These are phyloP conservation scores for Phytophthora tubulina DNA, from an alignment of 352 stramenopile genomes.

Conservation along the genomic window DNA sequence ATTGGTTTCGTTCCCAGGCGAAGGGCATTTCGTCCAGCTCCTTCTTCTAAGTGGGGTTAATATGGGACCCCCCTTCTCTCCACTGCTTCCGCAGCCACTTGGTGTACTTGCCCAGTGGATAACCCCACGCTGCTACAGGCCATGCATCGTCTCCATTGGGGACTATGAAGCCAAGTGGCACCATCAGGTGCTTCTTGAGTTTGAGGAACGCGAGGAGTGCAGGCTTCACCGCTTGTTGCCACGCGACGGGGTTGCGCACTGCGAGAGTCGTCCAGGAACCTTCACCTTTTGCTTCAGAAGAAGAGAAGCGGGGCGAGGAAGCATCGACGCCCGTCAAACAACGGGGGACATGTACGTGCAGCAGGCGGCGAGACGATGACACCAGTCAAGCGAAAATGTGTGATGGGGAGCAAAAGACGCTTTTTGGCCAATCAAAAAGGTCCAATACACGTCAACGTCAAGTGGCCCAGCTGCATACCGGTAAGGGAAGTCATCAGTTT, in stretches of 20 bases:
- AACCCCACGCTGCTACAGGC: background rate
- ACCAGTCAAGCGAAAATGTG: no score
- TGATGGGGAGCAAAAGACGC: no score
- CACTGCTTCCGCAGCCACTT: conserved; percentile 3
- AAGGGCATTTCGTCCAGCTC: conserved; percentile 41
- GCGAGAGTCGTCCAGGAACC: conserved; percentile 8
- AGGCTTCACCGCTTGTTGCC: conserved; percentile 2
- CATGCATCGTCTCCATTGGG: background rate
- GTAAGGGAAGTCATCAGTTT: no score
- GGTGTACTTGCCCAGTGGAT: background rate
- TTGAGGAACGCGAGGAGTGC: conserved; percentile 2
- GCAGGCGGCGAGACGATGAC: no score
- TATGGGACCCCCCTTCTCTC: background rate
- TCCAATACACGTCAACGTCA: no score
- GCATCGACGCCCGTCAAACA: no score
- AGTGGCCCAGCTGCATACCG: no score
- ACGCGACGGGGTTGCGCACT: conserved; percentile 2
- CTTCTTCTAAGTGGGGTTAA: conserved; percentile 17
- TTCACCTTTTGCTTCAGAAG: no score
- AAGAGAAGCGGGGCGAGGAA: no score
- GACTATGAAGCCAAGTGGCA: conserved; percentile 3
- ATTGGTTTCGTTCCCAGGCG: conserved; percentile 31
- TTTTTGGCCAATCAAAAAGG: no score
- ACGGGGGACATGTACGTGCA: no score
- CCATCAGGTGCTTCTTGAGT: background rate